Percentiles rank a stretch among this genome's conserved stretches.
Conservation (phyloP, 768 basidiomycete genomes). For the Leucogyrophana mollusca region DNA sequence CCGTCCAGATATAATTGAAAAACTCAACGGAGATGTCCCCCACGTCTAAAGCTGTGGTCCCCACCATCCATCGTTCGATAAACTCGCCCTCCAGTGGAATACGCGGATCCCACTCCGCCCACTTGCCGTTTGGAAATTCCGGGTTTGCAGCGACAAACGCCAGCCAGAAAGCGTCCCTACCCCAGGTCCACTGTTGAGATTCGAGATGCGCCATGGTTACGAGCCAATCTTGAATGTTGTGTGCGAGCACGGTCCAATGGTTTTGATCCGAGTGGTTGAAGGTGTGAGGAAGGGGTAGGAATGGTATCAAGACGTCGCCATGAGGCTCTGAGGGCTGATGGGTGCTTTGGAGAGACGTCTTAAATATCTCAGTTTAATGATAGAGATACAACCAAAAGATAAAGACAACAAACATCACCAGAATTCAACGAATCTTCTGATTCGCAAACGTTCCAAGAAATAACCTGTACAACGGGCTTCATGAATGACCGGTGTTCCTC, state of each 20-base stretch:
- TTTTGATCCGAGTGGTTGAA: constrained; percentile 5
- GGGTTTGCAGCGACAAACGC: neutral
- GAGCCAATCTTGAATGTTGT: constrained; percentile 3
- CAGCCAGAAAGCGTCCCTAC: neutral
- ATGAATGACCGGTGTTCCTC: constrained; percentile 1
- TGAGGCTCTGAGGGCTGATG: too few species aligned
- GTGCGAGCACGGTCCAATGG: neutral
- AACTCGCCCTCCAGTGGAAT: constrained; percentile 2
- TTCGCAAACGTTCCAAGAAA: too few species aligned
- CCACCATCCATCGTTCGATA: neutral
- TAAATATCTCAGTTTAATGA: too few species aligned
- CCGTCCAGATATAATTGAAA: neutral
- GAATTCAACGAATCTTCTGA: too few species aligned
- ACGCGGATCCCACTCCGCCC: neutral
- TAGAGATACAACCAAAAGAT: too few species aligned
- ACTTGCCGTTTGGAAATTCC: neutral
- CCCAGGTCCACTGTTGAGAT: constrained; percentile 1
- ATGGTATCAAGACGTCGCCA: neutral
- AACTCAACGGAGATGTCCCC: neutral
- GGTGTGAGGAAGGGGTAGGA: constrained; percentile 1
- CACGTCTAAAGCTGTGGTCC: neutral
- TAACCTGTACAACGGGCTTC: too few species aligned
- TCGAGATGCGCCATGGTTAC: neutral
- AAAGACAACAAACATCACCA: too few species aligned
- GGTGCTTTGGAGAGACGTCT: too few species aligned